Percentiles rank a stretch among this genome's conserved stretches.
Conservation (phyloP, 768 basidiomycete genomes). For the Leccinum fibrillosum region DNA sequence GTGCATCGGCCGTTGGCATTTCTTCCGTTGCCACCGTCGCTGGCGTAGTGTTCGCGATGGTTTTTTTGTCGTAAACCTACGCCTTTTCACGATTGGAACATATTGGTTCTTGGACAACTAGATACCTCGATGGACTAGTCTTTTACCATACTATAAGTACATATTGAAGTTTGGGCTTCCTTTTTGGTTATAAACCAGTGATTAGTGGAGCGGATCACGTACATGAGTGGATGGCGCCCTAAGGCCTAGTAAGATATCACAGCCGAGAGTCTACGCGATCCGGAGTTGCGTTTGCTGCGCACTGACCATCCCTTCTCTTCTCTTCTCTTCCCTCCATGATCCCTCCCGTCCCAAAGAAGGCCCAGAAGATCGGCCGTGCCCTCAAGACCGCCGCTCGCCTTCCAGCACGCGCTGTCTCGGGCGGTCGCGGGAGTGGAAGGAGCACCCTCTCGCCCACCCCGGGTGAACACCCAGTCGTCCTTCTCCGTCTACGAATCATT, state of each 20-base stretch:
- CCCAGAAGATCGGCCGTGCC: constrained; percentile 54
- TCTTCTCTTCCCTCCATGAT: constrained; percentile 14
- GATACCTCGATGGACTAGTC: too few relatives aligned
- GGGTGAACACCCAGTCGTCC: constrained; percentile 64
- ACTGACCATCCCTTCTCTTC: background rate
- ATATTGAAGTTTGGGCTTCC: background rate
- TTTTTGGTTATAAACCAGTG: background rate
- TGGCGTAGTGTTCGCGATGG: constrained; percentile 34
- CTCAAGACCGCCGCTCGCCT: constrained; percentile 58
- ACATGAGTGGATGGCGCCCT: background rate
- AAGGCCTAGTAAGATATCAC: background rate
- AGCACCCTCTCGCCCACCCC: constrained; percentile 41
- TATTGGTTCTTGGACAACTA: background rate
- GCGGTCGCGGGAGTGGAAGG: constrained; percentile 37
- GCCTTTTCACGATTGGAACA: background rate
- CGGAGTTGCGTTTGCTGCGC: constrained; percentile 11
- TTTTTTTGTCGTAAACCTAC: constrained; percentile 30
- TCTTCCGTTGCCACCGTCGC: constrained; percentile 31
- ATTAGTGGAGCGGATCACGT: background rate
- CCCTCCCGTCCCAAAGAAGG: constrained; percentile 38
- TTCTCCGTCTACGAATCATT: constrained; percentile 66
- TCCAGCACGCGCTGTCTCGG: constrained; percentile 42
- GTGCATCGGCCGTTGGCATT: constrained; percentile 21
- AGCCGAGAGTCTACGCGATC: background rate
- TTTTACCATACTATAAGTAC: background rate